A percentile compares a stretch with the other conserved stretches of the same genome.
phyloP scores from a whole-genome alignment of 768 basidiomycete genomes.

The Coprinopsis marcescibilis region DNA sequence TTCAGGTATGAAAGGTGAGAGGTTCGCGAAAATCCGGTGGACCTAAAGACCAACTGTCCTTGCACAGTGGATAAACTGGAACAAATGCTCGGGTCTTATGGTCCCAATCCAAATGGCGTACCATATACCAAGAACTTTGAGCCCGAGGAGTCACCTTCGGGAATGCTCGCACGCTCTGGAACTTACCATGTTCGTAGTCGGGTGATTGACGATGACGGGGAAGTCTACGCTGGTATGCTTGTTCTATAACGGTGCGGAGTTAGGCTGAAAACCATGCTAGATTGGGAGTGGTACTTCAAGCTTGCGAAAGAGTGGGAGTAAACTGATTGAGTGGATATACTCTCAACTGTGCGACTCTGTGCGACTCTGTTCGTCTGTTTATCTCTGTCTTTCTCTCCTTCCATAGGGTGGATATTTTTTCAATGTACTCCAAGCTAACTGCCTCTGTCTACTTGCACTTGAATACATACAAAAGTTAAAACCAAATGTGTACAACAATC shows the following conservation, averaged over 20 bases:
- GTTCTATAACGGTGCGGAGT: not conserved
- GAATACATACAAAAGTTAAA: no score
- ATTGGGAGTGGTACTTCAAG: conserved; percentile 90
- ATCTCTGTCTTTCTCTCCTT: no score
- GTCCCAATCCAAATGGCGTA: conserved; percentile 59
- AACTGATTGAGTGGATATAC: conserved; percentile 9
- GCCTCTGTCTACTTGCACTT: no score
- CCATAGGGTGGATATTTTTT: no score
- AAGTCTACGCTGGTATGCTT: conserved; percentile 67
- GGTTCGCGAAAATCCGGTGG: not conserved
- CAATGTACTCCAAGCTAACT: no score
- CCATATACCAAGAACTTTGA: conserved; percentile 75
- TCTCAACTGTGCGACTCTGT: not conserved
- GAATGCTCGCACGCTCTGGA: conserved; percentile 79
- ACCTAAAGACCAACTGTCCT: conserved; percentile 7
- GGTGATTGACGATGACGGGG: conserved; percentile 83
- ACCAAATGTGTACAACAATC: no score
- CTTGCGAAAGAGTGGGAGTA: conserved; percentile 85
- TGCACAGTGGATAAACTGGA: conserved; percentile 82
- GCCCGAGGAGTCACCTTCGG: conserved; percentile 65
- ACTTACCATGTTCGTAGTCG: conserved; percentile 74
- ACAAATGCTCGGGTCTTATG: conserved; percentile 93
- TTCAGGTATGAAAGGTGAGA: conserved; percentile 61
- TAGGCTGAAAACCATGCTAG: conserved; percentile 27
- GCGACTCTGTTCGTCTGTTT: not conserved